Base-by-base conservation (phyloP, 345 rosid species). In the Passiflora organensis region DNA sequence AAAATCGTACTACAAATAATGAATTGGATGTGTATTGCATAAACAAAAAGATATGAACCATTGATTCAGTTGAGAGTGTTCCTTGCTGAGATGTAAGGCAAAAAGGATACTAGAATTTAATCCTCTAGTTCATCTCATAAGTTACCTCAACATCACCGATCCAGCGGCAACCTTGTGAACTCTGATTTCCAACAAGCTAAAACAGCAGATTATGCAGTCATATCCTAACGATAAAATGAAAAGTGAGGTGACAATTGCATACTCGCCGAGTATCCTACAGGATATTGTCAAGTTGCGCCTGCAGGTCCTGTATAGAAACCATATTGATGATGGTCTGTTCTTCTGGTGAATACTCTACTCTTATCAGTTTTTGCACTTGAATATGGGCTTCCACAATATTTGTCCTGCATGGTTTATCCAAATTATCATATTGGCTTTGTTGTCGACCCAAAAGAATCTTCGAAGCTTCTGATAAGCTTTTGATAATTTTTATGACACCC, bases 381-480 rank as follows among this genome's bases (percentile, higher is more conserved):
- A 78, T 48, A 76, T 93, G 95, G 46, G 99, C 99, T 77, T 93
- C 99, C 53, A 89, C 81, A 25, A 89, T 89, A 66, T 93, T 89
- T 55, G 96, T 88, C 90, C 99, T 93, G 84, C 70, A 58, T 34
- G 43, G 42, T 55, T 6, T 34, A 23, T 49, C 13, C 15, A 17
- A 12, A 42, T 42, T 17, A 42, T 3, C 17, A 13, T 42, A 6
- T 44, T 10, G n/a, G 2, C 15, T 2, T 2, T 39, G 10, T 39
- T 19, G 1, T 49, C 5, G 23, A 22, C 37, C 53, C 53, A 25
- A 24, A 13, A 49, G 10, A 49, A 25, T 6, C 22, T 13, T 13
- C 10, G 4, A 25, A 28, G 53, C 21, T 16, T 28, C 13, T 14
- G 14, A 50, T 28, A 34, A 50, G n/a, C n/a, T n/a, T n/a, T n/a